Evolutionary conservation across 1,284 basidiomycete species (phyloP).

Genomic region (Cryptococcus hybrid): DNA sequence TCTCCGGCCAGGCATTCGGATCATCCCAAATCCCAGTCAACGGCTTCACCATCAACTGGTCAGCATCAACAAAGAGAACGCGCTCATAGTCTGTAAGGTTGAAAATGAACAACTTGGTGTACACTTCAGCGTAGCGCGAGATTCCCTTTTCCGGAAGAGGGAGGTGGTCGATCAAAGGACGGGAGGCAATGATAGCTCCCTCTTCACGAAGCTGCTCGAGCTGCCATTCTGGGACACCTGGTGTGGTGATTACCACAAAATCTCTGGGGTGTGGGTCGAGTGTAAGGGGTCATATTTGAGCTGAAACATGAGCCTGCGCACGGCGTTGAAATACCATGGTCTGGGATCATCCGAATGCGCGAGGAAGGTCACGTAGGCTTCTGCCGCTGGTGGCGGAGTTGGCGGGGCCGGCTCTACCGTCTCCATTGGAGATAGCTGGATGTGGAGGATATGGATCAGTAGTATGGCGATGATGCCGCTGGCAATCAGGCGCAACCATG

Average conservation of each 20-base stretch:
- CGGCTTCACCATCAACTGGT: constrained; percentile 10
- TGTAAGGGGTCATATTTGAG: constrained; percentile 7
- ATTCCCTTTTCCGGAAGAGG: background rate
- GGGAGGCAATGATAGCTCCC: background rate
- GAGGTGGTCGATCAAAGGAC: background rate
- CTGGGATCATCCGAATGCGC: too few species aligned
- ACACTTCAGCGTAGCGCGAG: constrained; percentile 5
- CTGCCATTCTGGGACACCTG: background rate
- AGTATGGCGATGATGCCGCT: constrained; percentile 57
- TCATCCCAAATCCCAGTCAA: constrained; percentile 15
- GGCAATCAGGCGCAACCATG: constrained; percentile 57
- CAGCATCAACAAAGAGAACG: constrained; percentile 17
- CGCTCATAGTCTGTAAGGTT: constrained; percentile 12
- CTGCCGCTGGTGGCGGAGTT: too few species aligned
- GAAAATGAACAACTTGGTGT: constrained; percentile 18
- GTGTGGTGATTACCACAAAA: constrained; percentile 56
- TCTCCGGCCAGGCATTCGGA: background rate
- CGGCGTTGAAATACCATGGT: constrained; percentile 48
- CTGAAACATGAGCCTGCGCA: constrained; percentile 7
- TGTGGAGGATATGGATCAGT: too few species aligned
- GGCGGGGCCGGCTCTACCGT: too few species aligned
- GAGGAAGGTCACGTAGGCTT: too few species aligned
- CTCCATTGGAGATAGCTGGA: too few species aligned
- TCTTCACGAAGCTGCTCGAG: constrained; percentile 2
- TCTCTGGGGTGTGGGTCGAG: constrained; percentile 61